Evolutionary conservation across 352 stramenopile species (phyloP).

Genomic region (Pythium rishiriense): DNA sequence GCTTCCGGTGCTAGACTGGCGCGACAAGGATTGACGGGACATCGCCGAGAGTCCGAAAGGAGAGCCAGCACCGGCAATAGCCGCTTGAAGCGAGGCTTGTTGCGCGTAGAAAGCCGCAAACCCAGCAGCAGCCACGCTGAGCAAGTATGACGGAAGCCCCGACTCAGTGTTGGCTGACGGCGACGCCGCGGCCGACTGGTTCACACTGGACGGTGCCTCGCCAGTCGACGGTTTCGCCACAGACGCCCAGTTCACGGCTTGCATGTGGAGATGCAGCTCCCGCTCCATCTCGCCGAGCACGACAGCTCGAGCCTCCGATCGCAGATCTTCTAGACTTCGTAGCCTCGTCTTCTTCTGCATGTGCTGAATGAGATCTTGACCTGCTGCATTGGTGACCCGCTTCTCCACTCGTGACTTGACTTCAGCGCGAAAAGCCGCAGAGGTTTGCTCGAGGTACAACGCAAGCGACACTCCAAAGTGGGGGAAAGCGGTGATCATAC

Average conservation of each 20-base stretch:
- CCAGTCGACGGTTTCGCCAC: constrained; percentile 17
- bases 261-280: constrained; percentile 72
- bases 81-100: constrained; percentile 41
- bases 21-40: constrained; percentile 19
- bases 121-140: constrained; percentile 55
- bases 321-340: constrained; percentile 66
- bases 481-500: constrained; percentile 54
- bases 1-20: constrained; percentile 23
- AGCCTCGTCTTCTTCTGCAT: constrained; percentile 86
- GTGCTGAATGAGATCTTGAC: constrained; percentile 75
- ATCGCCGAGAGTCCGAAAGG: constrained; percentile 4
- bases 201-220: constrained; percentile 9
- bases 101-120: constrained; percentile 65
- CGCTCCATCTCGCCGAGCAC: constrained; percentile 74
- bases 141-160: constrained; percentile 52
- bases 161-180: not conserved
- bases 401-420: constrained; percentile 78
- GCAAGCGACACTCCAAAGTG: constrained; percentile 67
- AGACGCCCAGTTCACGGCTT: constrained; percentile 64
- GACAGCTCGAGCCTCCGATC: constrained; percentile 57
- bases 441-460: constrained; percentile 77
- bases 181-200: not conserved
- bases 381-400: constrained; percentile 64
- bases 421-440: constrained; percentile 60
- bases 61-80: constrained; percentile 16